Base-by-base conservation (phyloP, 2,329 filamentous ascomycete species). In the Penicillium sp. region DNA sequence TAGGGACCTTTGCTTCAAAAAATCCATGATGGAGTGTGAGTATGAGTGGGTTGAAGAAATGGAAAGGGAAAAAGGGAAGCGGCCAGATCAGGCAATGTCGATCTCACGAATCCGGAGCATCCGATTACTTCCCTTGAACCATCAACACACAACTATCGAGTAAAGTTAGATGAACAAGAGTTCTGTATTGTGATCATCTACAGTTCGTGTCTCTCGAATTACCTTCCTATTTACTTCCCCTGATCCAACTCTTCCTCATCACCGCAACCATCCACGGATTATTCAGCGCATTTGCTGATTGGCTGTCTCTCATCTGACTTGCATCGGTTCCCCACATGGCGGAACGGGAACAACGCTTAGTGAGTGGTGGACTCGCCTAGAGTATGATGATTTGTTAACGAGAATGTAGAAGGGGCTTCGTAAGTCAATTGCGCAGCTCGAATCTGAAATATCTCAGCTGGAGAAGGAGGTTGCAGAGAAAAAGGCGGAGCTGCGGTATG, bases 391-490 rank as follows among this genome's bases (percentile, higher is more conserved):
- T 27, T 27, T 24, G 22, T 16, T 26, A 22, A 21, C 19, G 19
- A 16, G 8, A 56, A 19, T 19, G 5, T 45, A 73, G 70, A 53
- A 53, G 8, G 47, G 51, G 11, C 66, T 74, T 7, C 64, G 54
- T 19, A 46, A 55, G 37, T 67, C 68, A 22, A 68, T 74, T 47
- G 41, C 70, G 9, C 67, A 70, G 22, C 77, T 86, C 44, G 75
- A 82, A 70, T 66, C 75, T 13, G 82, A 80, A 51, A 78, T 82
- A 22, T 68, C 75, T 0, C 48, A 67, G 11, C 68, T 76, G 26
- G 65, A 72, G 64, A 63, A 55, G 45, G 73, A 67, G 60, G 72
- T 80, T 5, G 62, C 63, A 8, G 67, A 73, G 41, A 60, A 68
- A 27, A 71, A 67, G 27, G 60, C 65, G 4, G 72, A 76, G 55